Evolutionary conservation across 176 grass and related monocot genomes (phyloP).

Genomic region (Musa troglodytarum): DNA sequence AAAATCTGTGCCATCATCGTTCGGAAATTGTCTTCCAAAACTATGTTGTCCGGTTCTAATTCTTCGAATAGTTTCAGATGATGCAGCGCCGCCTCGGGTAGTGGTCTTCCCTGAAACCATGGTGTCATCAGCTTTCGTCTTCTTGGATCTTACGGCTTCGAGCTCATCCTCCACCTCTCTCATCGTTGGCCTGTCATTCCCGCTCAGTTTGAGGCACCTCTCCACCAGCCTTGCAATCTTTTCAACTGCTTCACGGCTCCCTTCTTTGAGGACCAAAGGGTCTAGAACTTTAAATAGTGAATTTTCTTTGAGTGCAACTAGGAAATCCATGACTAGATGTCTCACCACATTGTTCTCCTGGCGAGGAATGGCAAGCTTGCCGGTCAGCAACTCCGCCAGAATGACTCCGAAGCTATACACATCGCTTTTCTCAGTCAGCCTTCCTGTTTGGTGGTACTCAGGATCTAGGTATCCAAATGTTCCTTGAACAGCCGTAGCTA

Average conservation of each 20-base stretch:
- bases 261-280: background rate
- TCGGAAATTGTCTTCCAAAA: too few relatives aligned
- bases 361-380: background rate
- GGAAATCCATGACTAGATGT: background rate
- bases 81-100: too few relatives aligned
- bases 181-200: constrained; percentile 26
- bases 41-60: too few relatives aligned
- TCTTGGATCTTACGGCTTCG: background rate
- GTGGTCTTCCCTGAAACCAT: too few relatives aligned
- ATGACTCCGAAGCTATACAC: constrained; percentile 30
- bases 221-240: constrained; percentile 15
- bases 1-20: too few relatives aligned
- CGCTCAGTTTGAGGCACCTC: constrained; percentile 26
- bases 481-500: constrained; percentile 13
- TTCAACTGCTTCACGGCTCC: background rate
- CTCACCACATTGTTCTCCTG: background rate
- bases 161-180: constrained; percentile 14
- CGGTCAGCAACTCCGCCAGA: constrained; percentile 9
- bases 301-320: background rate
- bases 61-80: too few relatives aligned
- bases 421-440: constrained; percentile 5
- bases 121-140: background rate
- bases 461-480: constrained; percentile 20
- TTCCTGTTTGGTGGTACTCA: constrained; percentile 9
- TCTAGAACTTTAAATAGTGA: background rate